phyloP scores from a whole-genome alignment of 768 basidiomycete genomes.

The Paxillus involutus region DNA sequence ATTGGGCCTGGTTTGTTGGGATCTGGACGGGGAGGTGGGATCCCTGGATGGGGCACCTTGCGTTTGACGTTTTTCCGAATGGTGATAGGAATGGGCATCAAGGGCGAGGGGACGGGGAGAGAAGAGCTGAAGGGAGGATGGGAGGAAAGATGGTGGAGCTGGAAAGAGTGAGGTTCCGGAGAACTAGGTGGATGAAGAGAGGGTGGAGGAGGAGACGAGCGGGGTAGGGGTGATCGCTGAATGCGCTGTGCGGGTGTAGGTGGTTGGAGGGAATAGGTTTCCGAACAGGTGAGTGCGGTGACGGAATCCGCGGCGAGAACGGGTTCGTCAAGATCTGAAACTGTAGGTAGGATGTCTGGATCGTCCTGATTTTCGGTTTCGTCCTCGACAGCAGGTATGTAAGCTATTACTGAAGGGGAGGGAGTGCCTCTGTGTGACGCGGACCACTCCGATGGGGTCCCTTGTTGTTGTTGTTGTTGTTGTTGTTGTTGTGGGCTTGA shows the following conservation, averaged over 20 bases:
- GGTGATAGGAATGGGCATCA: constrained; percentile 2
- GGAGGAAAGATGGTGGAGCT: constrained; percentile 8
- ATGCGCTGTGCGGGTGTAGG: constrained; percentile 31
- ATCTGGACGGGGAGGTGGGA: constrained; percentile 32
- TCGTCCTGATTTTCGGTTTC: constrained; percentile 4
- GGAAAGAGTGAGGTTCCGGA: constrained; percentile 3
- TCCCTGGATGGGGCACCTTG: constrained; percentile 46
- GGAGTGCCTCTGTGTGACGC: constrained; percentile 23
- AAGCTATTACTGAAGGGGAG: not conserved
- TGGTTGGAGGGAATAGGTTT: constrained; percentile 18
- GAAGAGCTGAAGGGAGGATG: constrained; percentile 15
- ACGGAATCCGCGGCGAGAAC: not conserved
- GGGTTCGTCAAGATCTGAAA: constrained; percentile 15
- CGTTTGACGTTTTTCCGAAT: constrained; percentile 35
- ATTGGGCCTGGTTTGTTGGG: constrained; percentile 33
- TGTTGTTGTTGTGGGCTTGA: constrained; percentile 3
- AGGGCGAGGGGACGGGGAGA: constrained; percentile 5
- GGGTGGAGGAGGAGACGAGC: constrained; percentile 4
- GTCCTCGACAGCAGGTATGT: not conserved
- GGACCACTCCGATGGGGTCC: constrained; percentile 34
- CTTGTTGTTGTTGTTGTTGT: constrained; percentile 10
- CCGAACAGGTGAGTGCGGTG: constrained; percentile 3
- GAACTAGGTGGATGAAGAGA: constrained; percentile 8
- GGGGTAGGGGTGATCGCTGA: constrained; percentile 4
- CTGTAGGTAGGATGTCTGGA: not conserved